phyloP scores from a whole-genome alignment of 164 flowering plant species.

The Chloranthus sessilifolius region DNA sequence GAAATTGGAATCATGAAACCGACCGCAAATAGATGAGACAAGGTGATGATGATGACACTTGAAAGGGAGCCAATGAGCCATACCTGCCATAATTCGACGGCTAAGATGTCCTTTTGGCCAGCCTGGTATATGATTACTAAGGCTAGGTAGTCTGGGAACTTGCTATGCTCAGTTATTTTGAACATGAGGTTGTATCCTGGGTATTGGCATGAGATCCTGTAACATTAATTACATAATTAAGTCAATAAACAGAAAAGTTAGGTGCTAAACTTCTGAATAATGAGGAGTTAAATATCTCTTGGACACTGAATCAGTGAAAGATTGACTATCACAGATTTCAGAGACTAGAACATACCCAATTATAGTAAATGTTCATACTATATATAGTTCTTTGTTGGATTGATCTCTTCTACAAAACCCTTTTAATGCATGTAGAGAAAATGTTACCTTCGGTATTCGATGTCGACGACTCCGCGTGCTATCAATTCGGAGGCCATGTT shows the following conservation, averaged over 20 bases:
- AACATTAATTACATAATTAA: background rate
- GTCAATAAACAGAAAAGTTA: background rate
- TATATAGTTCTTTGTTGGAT: background rate
- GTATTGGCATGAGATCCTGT: slow-evolving; percentile 54
- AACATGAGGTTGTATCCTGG: slow-evolving; percentile 39
- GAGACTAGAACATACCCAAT: too few relatives aligned
- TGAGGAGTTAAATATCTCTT: too few relatives aligned
- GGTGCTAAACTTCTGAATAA: too few relatives aligned
- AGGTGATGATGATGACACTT: too few relatives aligned
- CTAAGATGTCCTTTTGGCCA: slow-evolving; percentile 47
- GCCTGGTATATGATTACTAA: slow-evolving; percentile 48
- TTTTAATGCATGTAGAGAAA: background rate
- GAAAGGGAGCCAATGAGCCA: too few relatives aligned
- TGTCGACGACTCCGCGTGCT: slow-evolving; percentile 66
- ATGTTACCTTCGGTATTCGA: slow-evolving; percentile 46
- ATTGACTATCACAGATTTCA: too few relatives aligned
- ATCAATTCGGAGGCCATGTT: slow-evolving; percentile 32
- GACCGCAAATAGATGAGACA: too few relatives aligned
- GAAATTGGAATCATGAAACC: too few relatives aligned
- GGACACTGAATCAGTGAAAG: too few relatives aligned
- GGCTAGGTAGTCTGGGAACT: slow-evolving; percentile 61
- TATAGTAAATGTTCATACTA: background rate
- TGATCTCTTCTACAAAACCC: background rate
- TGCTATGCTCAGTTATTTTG: slow-evolving; percentile 67
- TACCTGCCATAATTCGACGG: slow-evolving; percentile 74